Conservation (phyloP, 192 early-diverging fungal species). For the Gamsiella multidivaricata region DNA sequence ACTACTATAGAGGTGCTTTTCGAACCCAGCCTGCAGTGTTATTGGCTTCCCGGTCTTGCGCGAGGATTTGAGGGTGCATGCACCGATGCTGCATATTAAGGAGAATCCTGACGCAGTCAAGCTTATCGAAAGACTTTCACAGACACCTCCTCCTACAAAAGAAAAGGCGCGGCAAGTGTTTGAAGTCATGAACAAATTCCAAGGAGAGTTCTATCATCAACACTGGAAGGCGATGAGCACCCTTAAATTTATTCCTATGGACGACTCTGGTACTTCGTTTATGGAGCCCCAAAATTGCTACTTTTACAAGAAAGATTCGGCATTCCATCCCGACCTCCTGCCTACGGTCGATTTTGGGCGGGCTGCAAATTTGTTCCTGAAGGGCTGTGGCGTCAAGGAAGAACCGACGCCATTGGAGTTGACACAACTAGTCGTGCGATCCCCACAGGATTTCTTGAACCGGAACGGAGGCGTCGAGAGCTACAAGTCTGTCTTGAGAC, state of each 20-base stretch:
- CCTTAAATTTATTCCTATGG: conserved; percentile 74
- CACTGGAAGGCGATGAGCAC: conserved; percentile 68
- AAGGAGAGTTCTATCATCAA: conserved; percentile 62
- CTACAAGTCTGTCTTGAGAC: conserved; percentile 77
- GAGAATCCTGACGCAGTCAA: conserved; percentile 63
- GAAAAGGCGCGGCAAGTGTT: conserved; percentile 67
- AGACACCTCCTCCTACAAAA: conserved; percentile 32
- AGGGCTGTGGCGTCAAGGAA: conserved; percentile 85
- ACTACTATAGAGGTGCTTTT: conserved; percentile 69
- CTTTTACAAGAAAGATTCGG: conserved; percentile 62
- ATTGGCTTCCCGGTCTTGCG: conserved; percentile 77
- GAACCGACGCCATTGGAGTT: conserved; percentile 82
- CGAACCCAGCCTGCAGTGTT: conserved; percentile 66
- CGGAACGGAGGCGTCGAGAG: conserved; percentile 64
- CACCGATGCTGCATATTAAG: conserved; percentile 73
- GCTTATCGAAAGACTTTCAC: conserved; percentile 53
- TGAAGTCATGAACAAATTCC: conserved; percentile 72
- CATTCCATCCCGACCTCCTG: conserved; percentile 64
- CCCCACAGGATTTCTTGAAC: conserved; percentile 68
- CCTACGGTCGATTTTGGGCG: conserved; percentile 77
- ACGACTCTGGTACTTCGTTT: conserved; percentile 43
- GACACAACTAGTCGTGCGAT: conserved; percentile 69
- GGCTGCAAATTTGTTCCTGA: conserved; percentile 79
- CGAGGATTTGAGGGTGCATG: conserved; percentile 58
- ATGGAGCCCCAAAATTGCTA: conserved; percentile 62